Conservation (phyloP, 2,329 filamentous ascomycete species). For the Colletotrichum nymphaeae region DNA sequence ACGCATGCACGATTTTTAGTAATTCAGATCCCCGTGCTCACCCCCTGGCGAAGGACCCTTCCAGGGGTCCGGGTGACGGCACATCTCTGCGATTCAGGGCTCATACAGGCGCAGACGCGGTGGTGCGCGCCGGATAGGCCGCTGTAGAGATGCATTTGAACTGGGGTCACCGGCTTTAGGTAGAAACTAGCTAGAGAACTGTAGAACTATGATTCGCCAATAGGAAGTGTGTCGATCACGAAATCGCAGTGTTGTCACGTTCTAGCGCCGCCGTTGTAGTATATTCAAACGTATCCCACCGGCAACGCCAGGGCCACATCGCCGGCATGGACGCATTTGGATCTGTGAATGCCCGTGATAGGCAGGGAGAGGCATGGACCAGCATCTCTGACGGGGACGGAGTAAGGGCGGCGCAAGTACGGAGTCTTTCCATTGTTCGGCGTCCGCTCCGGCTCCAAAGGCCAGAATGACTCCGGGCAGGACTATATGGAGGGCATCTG, state of each 20-base stretch:
- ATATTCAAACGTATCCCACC: conserved; percentile 17
- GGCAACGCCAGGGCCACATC: neutral
- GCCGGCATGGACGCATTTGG: neutral
- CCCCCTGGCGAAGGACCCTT: neutral
- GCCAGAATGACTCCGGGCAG: too few relatives aligned
- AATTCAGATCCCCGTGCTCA: conserved; percentile 4
- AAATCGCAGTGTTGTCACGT: neutral
- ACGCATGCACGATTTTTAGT: conserved; percentile 1
- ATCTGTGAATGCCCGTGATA: neutral
- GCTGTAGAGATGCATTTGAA: neutral
- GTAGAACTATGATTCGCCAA: neutral
- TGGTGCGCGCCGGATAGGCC: neutral
- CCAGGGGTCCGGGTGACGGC: neutral
- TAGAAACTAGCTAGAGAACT: neutral
- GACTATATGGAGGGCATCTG: too few relatives aligned
- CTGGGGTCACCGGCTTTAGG: neutral
- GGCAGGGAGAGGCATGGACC: neutral
- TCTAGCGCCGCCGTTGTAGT: neutral
- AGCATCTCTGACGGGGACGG: neutral
- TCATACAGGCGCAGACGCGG: neutral
- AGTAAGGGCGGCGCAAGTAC: too few relatives aligned
- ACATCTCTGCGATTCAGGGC: neutral
- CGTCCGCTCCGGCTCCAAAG: too few relatives aligned
- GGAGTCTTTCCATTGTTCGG: too few relatives aligned
- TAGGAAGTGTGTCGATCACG: neutral